These are phyloP conservation scores for Microsporum audouinii DNA, from an alignment of 2,329 filamentous ascomycete species.

Conservation along the genomic window DNA sequence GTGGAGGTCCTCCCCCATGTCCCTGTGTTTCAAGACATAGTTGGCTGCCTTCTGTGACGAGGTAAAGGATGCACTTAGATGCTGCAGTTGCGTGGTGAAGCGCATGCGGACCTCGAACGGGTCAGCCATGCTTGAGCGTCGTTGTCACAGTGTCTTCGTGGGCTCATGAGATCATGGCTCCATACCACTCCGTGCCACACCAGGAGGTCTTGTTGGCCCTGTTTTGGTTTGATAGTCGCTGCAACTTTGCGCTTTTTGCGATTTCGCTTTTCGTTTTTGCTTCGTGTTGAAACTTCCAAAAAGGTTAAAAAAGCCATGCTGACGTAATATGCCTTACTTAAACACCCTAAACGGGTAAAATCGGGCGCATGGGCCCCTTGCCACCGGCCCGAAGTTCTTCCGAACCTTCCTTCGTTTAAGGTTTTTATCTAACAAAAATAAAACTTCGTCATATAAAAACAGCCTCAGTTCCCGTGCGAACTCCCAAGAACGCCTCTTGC, in stretches of 20 bases:
- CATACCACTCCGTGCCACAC: neutral
- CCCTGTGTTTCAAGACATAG: conserved; percentile 85
- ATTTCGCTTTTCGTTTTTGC: neutral
- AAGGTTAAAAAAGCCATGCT: neutral
- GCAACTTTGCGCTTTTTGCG: too few relatives aligned
- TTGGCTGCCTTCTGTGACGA: conserved; percentile 86
- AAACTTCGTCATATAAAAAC: neutral
- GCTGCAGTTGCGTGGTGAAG: conserved; percentile 81
- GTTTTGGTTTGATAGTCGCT: neutral
- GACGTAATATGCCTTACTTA: neutral
- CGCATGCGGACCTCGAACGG: conserved; percentile 98
- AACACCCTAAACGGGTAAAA: conserved; percentile 2
- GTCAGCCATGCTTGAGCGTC: conserved; percentile 54
- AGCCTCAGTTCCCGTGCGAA: neutral
- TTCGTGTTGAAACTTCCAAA: neutral
- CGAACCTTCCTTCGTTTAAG: neutral
- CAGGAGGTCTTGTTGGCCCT: neutral
- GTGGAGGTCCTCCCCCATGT: conserved; percentile 94
- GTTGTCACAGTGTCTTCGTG: neutral
- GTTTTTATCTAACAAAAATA: neutral
- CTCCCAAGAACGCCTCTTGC: neutral
- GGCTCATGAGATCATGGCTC: neutral
- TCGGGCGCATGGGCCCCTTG: neutral
- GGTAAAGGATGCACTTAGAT: conserved; percentile 79
- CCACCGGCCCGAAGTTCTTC: neutral